Conservation (phyloP, 257 asterid genomes). For the Solanum corneliomulleri region DNA sequence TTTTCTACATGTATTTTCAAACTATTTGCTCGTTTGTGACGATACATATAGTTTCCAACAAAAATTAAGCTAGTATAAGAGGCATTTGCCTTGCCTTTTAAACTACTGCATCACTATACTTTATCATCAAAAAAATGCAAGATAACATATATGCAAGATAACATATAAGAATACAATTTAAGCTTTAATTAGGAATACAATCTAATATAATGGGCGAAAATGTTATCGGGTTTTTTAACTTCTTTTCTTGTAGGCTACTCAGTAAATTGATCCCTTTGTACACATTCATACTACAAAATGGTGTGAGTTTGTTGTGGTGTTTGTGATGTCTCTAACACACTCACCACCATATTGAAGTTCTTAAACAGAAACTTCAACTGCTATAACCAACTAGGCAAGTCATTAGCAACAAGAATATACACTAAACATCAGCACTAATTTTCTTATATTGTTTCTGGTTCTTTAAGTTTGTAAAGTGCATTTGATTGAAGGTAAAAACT, state of each 20-base stretch:
- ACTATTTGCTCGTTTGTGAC: too few relatives aligned
- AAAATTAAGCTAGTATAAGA: too few relatives aligned
- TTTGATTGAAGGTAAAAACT: conserved; percentile 43
- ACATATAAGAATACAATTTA: too few relatives aligned
- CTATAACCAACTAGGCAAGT: not conserved
- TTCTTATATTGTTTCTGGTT: not conserved
- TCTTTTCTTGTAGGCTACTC: not conserved
- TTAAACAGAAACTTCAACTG: not conserved
- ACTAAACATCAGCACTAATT: not conserved
- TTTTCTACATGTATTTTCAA: too few relatives aligned
- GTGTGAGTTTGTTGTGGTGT: not conserved
- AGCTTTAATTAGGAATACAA: not conserved
- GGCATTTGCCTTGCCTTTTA: too few relatives aligned
- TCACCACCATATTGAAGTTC: not conserved
- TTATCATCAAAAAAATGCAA: too few relatives aligned
- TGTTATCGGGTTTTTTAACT: not conserved
- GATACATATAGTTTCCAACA: too few relatives aligned
- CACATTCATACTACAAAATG: not conserved
- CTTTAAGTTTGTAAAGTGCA: conserved; percentile 23
- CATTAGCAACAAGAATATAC: not conserved
- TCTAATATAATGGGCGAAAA: not conserved
- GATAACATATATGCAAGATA: not conserved
- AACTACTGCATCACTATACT: too few relatives aligned
- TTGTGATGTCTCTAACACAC: not conserved
- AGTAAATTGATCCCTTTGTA: not conserved